Base-by-base conservation (phyloP, 139 green algal species). In the Coelastrella sp. region DNA sequence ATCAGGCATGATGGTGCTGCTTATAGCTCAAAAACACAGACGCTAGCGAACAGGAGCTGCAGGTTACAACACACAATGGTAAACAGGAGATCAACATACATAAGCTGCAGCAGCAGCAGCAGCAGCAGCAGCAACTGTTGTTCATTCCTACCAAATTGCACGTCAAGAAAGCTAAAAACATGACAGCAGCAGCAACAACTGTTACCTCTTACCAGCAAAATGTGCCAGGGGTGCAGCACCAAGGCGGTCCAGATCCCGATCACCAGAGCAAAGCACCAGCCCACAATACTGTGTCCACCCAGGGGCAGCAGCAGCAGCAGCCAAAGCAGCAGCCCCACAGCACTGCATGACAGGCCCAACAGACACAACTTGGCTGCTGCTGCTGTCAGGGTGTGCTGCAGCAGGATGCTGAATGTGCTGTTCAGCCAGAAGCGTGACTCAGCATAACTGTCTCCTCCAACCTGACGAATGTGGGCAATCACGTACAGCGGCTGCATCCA, bases 221-320 rank as follows among this genome's bases (percentile, higher is more conserved):
- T 62, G 41, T 81, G 73, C 32, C 73, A 51, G 15, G 73, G 73
- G 27, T 41, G 73, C 73, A 48, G 67, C 17, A 81, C 48, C 32
- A 81, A 32, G 13, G 50, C 50, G 5, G 21, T 21, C 48, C 48
- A 67, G 0, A 50, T 5, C 17, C 73, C 48, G 5, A 4, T 7
- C 19, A 32, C 30, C 3, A 19, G 19, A 40, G 41, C 45, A 23
- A 41, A 48, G 4, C 7, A 21, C 73, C 73, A 81, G 17, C 73
- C 73, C 73, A 81, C 73, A 27, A 67, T 23, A 50, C 73, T 81
- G 50, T 81, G 73, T 23, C 32, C 35, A 5, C 73, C 50, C 15
- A 81, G 48, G 48, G 23, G 73, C 48, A 67, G 4, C 50, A 48
- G 50, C 50, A 68, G 15, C 73, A 68, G 17, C 50, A 50, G 17